Evolutionary conservation across 2,329 filamentous ascomycete species (phyloP).

Genomic region (Hypomyces rosellus): DNA sequence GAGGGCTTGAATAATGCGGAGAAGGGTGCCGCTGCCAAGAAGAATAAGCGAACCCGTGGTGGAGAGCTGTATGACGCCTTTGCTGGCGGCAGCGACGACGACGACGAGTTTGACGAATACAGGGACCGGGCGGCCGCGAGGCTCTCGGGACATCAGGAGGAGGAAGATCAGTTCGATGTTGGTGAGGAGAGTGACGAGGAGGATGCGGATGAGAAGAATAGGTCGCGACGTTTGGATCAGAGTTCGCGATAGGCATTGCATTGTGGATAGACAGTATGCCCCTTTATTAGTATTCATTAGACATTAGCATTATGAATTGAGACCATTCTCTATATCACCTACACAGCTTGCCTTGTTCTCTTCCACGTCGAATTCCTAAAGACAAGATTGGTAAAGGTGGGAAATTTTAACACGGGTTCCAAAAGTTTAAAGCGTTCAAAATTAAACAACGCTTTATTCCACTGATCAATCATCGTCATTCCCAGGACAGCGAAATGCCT

Average conservation of each 20-base stretch:
- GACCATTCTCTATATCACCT: too few relatives aligned
- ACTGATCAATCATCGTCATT: too few relatives aligned
- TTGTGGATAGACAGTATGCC: too few relatives aligned
- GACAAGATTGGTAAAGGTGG: too few relatives aligned
- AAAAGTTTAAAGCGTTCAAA: too few relatives aligned
- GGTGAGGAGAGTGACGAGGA: constrained; percentile 41
- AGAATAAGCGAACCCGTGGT: constrained; percentile 54
- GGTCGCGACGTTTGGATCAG: constrained; percentile 13
- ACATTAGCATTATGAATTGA: not conserved
- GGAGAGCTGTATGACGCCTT: constrained; percentile 97
- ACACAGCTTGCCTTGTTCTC: not conserved
- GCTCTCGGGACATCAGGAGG: constrained; percentile 26
- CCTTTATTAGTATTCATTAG: constrained; percentile 1
- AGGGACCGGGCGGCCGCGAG: constrained; percentile 32
- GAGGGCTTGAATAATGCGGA: constrained; percentile 45
- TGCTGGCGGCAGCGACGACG: constrained; percentile 76
- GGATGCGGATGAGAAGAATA: constrained; percentile 28
- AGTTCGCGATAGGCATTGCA: too few relatives aligned
- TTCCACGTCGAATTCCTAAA: not conserved
- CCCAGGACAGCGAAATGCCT: too few relatives aligned
- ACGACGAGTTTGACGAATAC: constrained; percentile 39
- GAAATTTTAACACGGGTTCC: too few relatives aligned
- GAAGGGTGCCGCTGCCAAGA: constrained; percentile 36
- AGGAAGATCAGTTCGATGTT: constrained; percentile 41
- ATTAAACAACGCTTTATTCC: too few relatives aligned